A percentile compares a stretch with the other conserved stretches of the same genome.
Evolutionary conservation across 2,329 filamentous ascomycete genomes (phyloP).

Genomic region (Trichophyton schoenleinii): DNA sequence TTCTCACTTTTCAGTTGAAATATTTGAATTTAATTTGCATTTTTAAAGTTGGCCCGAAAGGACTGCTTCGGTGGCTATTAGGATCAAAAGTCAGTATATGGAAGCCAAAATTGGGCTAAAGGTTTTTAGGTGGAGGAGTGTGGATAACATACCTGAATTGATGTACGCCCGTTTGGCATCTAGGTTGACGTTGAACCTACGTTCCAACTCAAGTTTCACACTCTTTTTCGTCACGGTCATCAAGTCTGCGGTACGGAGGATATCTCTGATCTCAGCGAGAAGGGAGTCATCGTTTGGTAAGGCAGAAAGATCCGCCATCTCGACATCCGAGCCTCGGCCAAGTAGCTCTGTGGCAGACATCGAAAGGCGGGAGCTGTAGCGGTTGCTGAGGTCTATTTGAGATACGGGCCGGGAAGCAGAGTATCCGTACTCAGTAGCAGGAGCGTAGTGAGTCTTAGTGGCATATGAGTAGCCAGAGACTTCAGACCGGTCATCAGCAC

Average conservation of each 20-base stretch:
- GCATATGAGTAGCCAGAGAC: constrained; percentile 89
- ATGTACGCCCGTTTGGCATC: constrained; percentile 89
- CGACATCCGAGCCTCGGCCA: constrained; percentile 48
- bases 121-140: background rate
- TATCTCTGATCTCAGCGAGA: constrained; percentile 86
- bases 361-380: constrained; percentile 58
- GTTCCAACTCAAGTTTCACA: constrained; percentile 86
- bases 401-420: constrained; percentile 49
- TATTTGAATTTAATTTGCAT: background rate
- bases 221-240: constrained; percentile 99
- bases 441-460: constrained; percentile 59
- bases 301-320: constrained; percentile 60
- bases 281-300: constrained; percentile 82
- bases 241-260: constrained; percentile 77
- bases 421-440: constrained; percentile 60
- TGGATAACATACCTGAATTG: constrained; percentile 59
- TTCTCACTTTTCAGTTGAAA: background rate
- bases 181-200: constrained; percentile 72
- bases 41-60: constrained; percentile 59
- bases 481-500: constrained; percentile 69
- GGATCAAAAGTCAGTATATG: background rate
- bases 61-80: constrained; percentile 57
- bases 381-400: constrained; percentile 44
- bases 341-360: constrained; percentile 56
- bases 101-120: background rate